Evolutionary conservation across 2,329 filamentous ascomycete genomes (phyloP).

Genomic region (Endothia cerciana): DNA sequence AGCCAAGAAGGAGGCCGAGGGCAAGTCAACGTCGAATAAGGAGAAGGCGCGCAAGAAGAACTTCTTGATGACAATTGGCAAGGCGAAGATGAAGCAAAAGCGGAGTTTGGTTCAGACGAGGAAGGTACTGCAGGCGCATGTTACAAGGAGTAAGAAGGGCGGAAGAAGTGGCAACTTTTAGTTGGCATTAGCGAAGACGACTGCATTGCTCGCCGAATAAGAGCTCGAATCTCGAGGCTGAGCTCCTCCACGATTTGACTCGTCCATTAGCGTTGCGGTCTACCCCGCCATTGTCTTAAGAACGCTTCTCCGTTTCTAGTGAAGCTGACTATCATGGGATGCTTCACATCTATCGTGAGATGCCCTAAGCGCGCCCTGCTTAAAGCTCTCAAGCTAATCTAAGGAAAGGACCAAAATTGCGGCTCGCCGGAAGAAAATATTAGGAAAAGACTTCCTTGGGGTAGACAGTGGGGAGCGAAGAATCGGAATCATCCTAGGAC

Average conservation of each 20-base stretch:
- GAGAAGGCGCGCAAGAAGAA: slow-evolving; percentile 99
- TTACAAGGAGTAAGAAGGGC: slow-evolving; percentile 81
- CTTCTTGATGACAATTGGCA: slow-evolving; percentile 96
- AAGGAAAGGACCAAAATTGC: no score
- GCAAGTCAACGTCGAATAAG: slow-evolving; percentile 96
- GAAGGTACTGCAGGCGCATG: slow-evolving; percentile 79
- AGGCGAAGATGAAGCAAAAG: slow-evolving; percentile 95
- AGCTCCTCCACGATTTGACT: neutral
- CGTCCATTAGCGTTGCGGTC: neutral
- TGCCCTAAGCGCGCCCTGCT: no score
- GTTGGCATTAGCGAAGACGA: slow-evolving; percentile 36
- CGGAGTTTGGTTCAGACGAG: slow-evolving; percentile 85
- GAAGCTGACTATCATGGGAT: neutral
- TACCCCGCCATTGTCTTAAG: no score
- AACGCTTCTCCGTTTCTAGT: neutral
- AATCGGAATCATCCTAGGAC: no score
- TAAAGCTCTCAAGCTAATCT: no score
- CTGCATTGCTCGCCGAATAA: neutral
- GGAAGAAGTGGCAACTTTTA: slow-evolving; percentile 73
- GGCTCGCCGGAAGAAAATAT: no score
- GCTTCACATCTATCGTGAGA: neutral
- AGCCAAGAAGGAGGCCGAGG: slow-evolving; percentile 83
- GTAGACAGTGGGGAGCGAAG: no score
- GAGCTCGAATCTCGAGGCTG: neutral
- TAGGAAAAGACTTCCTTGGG: no score